These are phyloP conservation scores for Mycena rebaudengoi DNA, from an alignment of 768 basidiomycete genomes.

Conservation along the genomic window DNA sequence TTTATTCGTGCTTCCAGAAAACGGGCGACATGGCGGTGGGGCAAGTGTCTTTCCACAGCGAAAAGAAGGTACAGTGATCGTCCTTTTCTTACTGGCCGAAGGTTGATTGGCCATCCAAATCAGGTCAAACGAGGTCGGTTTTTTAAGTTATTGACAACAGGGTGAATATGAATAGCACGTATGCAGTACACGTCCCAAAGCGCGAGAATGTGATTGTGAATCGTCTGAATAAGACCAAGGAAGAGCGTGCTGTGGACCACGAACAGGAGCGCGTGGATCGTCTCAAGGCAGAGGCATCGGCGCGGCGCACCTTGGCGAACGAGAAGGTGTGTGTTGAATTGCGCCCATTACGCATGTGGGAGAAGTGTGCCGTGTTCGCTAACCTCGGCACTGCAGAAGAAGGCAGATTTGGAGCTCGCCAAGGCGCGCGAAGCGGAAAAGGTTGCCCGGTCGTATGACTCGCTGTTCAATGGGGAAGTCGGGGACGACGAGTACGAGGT, in stretches of 20 bases:
- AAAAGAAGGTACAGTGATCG: slow-evolving; percentile 73
- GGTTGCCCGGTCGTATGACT: slow-evolving; percentile 86
- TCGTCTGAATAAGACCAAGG: slow-evolving; percentile 92
- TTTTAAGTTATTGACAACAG: slow-evolving; percentile 1
- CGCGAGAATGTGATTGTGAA: slow-evolving; percentile 93
- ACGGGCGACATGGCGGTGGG: slow-evolving; percentile 98
- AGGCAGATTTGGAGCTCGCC: slow-evolving; percentile 79
- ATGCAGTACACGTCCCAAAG: slow-evolving; percentile 74
- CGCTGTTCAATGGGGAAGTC: slow-evolving; percentile 72
- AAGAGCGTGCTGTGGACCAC: slow-evolving; percentile 86
- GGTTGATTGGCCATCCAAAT: background rate
- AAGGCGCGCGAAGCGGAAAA: slow-evolving; percentile 86
- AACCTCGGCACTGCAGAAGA: slow-evolving; percentile 59
- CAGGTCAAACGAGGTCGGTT: slow-evolving; percentile 82
- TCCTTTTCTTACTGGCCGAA: background rate
- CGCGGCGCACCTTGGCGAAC: slow-evolving; percentile 65
- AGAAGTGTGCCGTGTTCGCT: background rate
- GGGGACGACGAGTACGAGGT: slow-evolving; percentile 64
- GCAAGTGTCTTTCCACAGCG: slow-evolving; percentile 93
- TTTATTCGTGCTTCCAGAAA: slow-evolving; percentile 68
- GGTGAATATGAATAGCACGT: background rate
- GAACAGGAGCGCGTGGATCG: slow-evolving; percentile 88
- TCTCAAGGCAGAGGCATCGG: slow-evolving; percentile 76
- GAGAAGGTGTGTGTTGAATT: slow-evolving; percentile 63
- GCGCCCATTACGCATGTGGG: background rate